Evolutionary conservation across 495 filamentous ascomycete genomes (phyloP).

Genomic region (Penicillium paxilli): DNA sequence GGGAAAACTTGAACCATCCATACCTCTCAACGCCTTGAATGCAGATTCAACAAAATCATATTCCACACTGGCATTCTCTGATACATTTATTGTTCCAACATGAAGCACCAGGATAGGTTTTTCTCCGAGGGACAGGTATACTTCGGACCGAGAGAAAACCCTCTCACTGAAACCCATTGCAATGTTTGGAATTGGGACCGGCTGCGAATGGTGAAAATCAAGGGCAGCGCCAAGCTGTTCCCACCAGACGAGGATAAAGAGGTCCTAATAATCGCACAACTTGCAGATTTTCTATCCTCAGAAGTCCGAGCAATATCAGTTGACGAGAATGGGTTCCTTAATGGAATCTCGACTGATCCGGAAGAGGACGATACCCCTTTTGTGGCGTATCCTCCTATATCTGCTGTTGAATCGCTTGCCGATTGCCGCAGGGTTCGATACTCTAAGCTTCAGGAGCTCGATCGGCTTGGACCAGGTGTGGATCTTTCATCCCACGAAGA

Average conservation of each 20-base stretch:
- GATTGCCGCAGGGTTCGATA: conserved; percentile 10
- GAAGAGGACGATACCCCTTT: conserved; percentile 21
- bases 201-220: conserved; percentile 18
- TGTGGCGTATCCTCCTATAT: conserved; percentile 21
- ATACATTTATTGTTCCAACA: no score
- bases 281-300: conserved; percentile 18
- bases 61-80: no score
- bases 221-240: conserved; percentile 25
- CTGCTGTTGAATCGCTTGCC: conserved; percentile 9
- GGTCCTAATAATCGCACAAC: conserved; percentile 5
- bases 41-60: no score
- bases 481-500: conserved; percentile 17
- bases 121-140: conserved; percentile 18
- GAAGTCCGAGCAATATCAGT: conserved; percentile 21
- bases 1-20: no score
- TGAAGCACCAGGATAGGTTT: conserved; percentile 13
- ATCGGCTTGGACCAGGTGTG: conserved; percentile 18
- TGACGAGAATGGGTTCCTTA: conserved; percentile 20
- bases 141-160: conserved; percentile 6
- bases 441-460: conserved; percentile 10
- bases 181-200: conserved; percentile 25
- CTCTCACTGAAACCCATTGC: conserved; percentile 12
- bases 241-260: conserved; percentile 19
- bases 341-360: conserved; percentile 19
- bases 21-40: no score